Conservation (phyloP, 768 basidiomycete species). For the Boletus rubropictus region DNA sequence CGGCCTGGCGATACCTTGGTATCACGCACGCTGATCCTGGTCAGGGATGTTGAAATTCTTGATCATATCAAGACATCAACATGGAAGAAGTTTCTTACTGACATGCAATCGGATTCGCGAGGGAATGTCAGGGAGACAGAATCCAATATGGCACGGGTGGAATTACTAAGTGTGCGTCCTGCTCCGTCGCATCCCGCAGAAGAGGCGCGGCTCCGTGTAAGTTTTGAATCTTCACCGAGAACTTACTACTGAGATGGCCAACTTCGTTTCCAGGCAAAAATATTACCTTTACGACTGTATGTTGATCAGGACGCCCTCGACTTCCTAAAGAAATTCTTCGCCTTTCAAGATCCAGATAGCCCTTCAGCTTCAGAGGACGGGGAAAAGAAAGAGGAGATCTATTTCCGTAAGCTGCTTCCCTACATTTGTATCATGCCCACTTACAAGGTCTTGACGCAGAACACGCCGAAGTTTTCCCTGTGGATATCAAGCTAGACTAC, state of each 20-base stretch:
- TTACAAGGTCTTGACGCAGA: constrained; percentile 42
- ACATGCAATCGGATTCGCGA: constrained; percentile 73
- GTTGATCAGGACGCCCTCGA: constrained; percentile 99
- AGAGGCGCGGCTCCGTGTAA: constrained; percentile 69
- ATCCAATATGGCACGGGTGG: constrained; percentile 89
- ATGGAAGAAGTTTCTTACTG: constrained; percentile 95
- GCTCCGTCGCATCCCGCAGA: constrained; percentile 60
- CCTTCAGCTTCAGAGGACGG: constrained; percentile 31
- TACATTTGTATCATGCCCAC: constrained; percentile 1
- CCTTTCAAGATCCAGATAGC: constrained; percentile 63
- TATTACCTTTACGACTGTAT: constrained; percentile 84
- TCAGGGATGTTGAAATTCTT: constrained; percentile 79
- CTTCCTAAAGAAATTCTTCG: constrained; percentile 94
- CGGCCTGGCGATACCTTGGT: constrained; percentile 48
- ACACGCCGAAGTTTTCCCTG: constrained; percentile 90
- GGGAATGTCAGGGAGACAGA: constrained; percentile 89
- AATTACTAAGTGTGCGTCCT: constrained; percentile 70
- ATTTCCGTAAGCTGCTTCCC: constrained; percentile 55
- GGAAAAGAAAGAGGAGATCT: constrained; percentile 45
- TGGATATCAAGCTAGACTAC: constrained; percentile 95
- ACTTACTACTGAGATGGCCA: neutral
- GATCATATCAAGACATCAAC: constrained; percentile 98
- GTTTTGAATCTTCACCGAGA: neutral
- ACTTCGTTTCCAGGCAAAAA: constrained; percentile 58
- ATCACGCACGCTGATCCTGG: constrained; percentile 60